These are phyloP conservation scores for Fusarium xylarioides DNA, from an alignment of 2,329 filamentous ascomycete species.

Conservation along the genomic window DNA sequence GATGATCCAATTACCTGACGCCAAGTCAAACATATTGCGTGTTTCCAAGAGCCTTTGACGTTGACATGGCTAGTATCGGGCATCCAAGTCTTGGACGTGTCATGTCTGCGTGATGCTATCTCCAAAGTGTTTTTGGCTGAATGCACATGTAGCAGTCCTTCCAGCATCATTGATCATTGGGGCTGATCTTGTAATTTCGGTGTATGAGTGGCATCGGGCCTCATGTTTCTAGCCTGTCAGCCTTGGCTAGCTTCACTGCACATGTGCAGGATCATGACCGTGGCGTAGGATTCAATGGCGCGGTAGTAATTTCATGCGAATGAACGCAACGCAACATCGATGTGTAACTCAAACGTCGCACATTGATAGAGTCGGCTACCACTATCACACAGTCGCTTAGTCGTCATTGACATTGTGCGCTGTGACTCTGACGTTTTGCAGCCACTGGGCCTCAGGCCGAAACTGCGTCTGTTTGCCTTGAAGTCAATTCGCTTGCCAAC, in stretches of 20 bases:
- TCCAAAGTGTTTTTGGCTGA: neutral
- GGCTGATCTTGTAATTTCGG: slow-evolving; percentile 11
- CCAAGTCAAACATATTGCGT: neutral
- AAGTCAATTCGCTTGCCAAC: neutral
- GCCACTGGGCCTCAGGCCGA: neutral
- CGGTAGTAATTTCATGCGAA: neutral
- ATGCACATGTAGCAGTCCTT: neutral
- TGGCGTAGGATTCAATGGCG: neutral
- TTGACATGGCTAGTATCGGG: neutral
- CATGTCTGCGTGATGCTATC: neutral
- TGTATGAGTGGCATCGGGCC: neutral
- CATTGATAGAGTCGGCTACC: neutral
- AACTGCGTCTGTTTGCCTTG: neutral
- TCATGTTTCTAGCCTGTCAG: neutral
- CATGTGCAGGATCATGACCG: neutral
- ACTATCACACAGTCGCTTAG: neutral
- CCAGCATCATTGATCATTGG: neutral
- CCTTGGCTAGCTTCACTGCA: neutral
- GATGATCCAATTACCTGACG: neutral
- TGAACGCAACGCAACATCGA: neutral
- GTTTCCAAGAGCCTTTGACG: neutral
- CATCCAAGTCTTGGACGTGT: neutral
- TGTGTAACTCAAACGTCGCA: neutral
- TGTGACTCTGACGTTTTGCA: neutral
- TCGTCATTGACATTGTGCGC: neutral